Evolutionary conservation across 176 grass and related monocot genomes (phyloP), one percentile per base, ranked within the genome.

Genomic region (Juncus effusus): DNA sequence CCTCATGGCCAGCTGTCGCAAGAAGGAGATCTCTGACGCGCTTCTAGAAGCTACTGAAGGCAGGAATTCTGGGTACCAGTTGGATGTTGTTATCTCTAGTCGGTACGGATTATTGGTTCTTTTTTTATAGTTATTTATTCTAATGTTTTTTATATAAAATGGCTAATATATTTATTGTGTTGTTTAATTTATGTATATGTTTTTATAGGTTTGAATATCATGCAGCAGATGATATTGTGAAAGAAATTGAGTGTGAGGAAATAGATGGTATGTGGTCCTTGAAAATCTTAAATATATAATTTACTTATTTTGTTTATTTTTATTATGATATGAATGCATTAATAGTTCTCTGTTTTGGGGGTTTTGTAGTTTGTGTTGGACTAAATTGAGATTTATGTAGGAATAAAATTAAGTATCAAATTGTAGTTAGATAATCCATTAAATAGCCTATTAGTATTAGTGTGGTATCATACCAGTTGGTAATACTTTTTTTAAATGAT

Each of bases 211-310:
- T 99, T 59, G 86, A 94, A 76, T 94, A 99, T 59, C 68, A 87
- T 79, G 95, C 95, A 42, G 76, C 86, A 63, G 89, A 81, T 42
- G 85, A 99, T 69, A 60, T 93, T 64, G 78, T 87, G 68, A 93
- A 93, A 81, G 81, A 87, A 80, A 63, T 99, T 10, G 83, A 82
- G 69, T 99, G 91, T 63, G 89, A 84, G 78, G 85, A 90, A 80
- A 84, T 54, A 69, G 74, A 93, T 59, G 94, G 94, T 99, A 75
- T 11, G 76, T 72, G 38, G 50, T 84, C 38, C 60, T 69, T 36
- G 38, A 12, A 37, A 7, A 10, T 28, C 52, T 56, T 56, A 13
- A 11, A 13, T 11, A 11, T 10, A 56, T 10, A 56, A 11, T 56
- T 56, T 28, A 28, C 1, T 28, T 28, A 28, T 28, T 28, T 28